A percentile compares a stretch with the other conserved stretches of the same genome.
Conservation (phyloP, 2,329 filamentous ascomycete genomes). For the Colletotrichum spaethianum region DNA sequence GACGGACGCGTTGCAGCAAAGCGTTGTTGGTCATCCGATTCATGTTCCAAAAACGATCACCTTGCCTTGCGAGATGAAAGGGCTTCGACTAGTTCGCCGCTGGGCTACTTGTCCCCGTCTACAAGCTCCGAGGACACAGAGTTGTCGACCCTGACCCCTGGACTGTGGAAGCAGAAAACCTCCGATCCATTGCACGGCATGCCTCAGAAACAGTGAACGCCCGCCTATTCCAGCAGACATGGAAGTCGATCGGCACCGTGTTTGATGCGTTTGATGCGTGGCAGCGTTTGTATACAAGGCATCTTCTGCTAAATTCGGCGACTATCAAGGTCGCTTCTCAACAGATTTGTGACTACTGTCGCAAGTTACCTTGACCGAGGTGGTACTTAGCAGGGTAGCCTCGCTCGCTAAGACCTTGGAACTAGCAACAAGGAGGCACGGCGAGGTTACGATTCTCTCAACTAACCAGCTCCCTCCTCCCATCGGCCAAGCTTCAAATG, state of each 20-base stretch:
- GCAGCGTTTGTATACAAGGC: not conserved
- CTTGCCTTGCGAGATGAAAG: conserved; percentile 24
- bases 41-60: not conserved
- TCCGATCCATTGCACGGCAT: conserved; percentile 2
- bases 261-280: not conserved
- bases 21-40: not conserved
- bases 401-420: not conserved
- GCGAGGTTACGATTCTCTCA: not conserved
- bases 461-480: not conserved
- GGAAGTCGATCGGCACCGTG: not conserved
- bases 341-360: not conserved
- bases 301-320: not conserved
- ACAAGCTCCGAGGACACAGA: not conserved
- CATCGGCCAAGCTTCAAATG: not conserved
- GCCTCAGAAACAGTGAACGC: conserved; percentile 18
- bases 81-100: not conserved
- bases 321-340: not conserved
- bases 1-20: not conserved
- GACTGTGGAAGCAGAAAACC: conserved; percentile 5
- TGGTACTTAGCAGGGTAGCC: not conserved
- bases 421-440: not conserved
- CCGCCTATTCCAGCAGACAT: not conserved
- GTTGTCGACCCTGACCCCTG: not conserved
- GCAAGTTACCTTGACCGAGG: not conserved
- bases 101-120: not conserved